These are phyloP conservation scores for Diplodia intermedia DNA, from an alignment of 2,329 filamentous ascomycete genomes.

Conservation along the genomic window DNA sequence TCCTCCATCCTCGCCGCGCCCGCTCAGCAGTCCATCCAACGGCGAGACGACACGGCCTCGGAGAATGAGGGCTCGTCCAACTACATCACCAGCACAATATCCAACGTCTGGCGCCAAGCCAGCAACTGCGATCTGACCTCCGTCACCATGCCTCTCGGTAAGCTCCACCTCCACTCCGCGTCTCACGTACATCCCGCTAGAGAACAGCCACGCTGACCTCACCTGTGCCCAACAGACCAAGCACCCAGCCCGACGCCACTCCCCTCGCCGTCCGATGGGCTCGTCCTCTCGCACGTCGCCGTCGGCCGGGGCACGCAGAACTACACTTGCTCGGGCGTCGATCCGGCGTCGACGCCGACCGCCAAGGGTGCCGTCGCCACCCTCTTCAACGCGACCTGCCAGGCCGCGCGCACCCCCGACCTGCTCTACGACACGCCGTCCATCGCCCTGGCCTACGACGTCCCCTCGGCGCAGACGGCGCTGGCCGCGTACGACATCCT, in stretches of 20 bases:
- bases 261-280: constrained; percentile 65
- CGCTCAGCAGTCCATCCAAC: constrained; percentile 33
- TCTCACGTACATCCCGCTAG: not conserved
- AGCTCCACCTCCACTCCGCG: constrained; percentile 24
- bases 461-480: constrained; percentile 55
- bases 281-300: constrained; percentile 76
- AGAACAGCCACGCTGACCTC: constrained; percentile 36
- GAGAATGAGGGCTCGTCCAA: constrained; percentile 8
- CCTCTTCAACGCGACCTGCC: constrained; percentile 87
- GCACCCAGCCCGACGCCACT: constrained; percentile 61
- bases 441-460: constrained; percentile 71
- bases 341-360: constrained; percentile 67
- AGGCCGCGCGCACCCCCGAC: constrained; percentile 72
- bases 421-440: constrained; percentile 69
- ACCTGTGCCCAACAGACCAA: constrained; percentile 19
- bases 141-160: constrained; percentile 45
- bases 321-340: constrained; percentile 77
- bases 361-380: constrained; percentile 77
- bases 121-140: constrained; percentile 42
- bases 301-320: constrained; percentile 91
- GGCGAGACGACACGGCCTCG: constrained; percentile 12
- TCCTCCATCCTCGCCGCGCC: constrained; percentile 45
- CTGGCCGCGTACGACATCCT: constrained; percentile 63
- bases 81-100: constrained; percentile 19
- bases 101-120: constrained; percentile 26